Percentiles rank a stretch among this genome's conserved stretches.
Conservation (phyloP, 2,329 filamentous ascomycete genomes). For the Penicillium freii region DNA sequence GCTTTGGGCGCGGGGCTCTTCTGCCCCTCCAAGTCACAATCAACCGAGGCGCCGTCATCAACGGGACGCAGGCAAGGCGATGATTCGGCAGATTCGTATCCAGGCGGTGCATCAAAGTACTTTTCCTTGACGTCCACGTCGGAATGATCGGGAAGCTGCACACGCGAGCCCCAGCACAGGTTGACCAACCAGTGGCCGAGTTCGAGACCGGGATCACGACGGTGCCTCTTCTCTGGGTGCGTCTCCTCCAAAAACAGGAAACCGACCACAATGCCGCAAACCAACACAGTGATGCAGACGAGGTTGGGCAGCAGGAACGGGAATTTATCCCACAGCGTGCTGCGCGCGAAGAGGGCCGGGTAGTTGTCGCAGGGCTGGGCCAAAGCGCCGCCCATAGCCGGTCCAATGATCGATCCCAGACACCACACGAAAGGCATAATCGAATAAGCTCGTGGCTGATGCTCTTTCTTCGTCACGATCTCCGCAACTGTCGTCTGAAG, state of each 20-base stretch:
- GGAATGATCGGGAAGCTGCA: constrained; percentile 48
- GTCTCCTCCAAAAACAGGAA: constrained; percentile 92
- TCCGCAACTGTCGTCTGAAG: constrained; percentile 94
- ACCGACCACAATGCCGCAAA: constrained; percentile 72
- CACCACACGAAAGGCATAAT: constrained; percentile 99
- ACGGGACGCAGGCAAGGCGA: constrained; percentile 51
- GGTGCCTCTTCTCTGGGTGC: constrained; percentile 74
- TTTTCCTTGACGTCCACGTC: constrained; percentile 31
- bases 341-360: constrained; percentile 67
- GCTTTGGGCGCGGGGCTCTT: constrained; percentile 54
- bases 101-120: constrained; percentile 64
- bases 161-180: constrained; percentile 29
- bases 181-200: constrained; percentile 67
- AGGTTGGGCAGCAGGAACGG: constrained; percentile 91
- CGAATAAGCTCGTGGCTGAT: constrained; percentile 90
- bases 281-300: constrained; percentile 78
- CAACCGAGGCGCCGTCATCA: constrained; percentile 29
- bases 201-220: constrained; percentile 73
- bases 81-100: constrained; percentile 61
- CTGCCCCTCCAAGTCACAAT: constrained; percentile 43
- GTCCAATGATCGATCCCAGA: constrained; percentile 90
- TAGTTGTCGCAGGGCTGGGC: constrained; percentile 83
- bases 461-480: constrained; percentile 85
- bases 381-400: constrained; percentile 84
- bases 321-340: constrained; percentile 77